Base-by-base conservation (phyloP, 371 early-diverging fungal species). In the Mortierella sp. region DNA sequence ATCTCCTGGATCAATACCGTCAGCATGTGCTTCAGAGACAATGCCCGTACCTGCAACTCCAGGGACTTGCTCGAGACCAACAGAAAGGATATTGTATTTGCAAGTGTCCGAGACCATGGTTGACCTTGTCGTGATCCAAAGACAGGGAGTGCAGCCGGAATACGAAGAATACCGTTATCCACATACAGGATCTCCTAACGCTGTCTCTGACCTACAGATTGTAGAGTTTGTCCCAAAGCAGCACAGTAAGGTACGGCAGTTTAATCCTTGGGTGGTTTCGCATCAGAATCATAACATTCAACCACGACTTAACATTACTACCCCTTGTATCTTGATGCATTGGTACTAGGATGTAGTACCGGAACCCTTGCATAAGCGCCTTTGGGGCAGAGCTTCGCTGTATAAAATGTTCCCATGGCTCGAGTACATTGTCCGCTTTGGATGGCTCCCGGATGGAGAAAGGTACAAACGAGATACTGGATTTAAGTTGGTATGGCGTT, bases 371-470 rank as follows among this genome's bases (percentile, higher is more conserved):
- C 80, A 81, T 34, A 84, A 82, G 61, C 71, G 83, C 22, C 73
- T 90, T 16, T 85, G 83, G 82, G 87, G 85, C 5, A 58, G 54
- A 17, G 55, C 74, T 1, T 59, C 79, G 10, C 54, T 91, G 12
- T 68, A 81, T 50, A 54, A 67, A 19, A 39, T 81, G 44, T 92
- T 88, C 51, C 90, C 93, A 10, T 92, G 94, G 93, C 56, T 82
- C 31, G 93, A 92, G 68, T 94, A 94, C 60, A 86, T 91, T 43
- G 88, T 88, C 12, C 82, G 94, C 22, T 85, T 89, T 69, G 93
- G 91, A 0, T 94, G 94, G 94, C 43, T 88, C 22, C 86, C 90
- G 0, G 82, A 84, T 55, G 88, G 86, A 5, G 48, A 85, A 49
- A 84, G 86, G 88, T 89, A 43, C 3, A 19, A 16, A 43, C 6